These are phyloP conservation scores for Cyberlindnera misumaiensis DNA, from an alignment of 805 yeast species.

Conservation along the genomic window DNA sequence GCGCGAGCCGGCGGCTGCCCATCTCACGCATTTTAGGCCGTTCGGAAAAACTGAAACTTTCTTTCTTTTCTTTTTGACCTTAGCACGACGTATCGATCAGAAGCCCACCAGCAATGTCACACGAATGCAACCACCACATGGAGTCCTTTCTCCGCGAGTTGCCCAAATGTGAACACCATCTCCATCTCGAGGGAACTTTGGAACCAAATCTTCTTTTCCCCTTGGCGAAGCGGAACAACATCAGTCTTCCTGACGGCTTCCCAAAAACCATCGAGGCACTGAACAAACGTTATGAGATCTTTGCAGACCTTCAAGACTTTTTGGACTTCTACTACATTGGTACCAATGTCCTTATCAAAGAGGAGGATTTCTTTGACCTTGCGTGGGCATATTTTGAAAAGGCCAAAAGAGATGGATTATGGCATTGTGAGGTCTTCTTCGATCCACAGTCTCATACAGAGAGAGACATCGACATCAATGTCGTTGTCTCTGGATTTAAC, in stretches of 20 bases:
- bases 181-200: constrained; percentile 78
- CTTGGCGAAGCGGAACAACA: constrained; percentile 58
- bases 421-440: constrained; percentile 71
- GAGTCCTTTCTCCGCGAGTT: constrained; percentile 53
- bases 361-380: constrained; percentile 68
- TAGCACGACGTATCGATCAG: not conserved
- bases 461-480: constrained; percentile 53
- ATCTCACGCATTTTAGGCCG: too few species aligned
- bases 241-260: constrained; percentile 53
- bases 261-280: constrained; percentile 55
- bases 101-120: constrained; percentile 13
- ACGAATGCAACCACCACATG: constrained; percentile 32
- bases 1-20: too few species aligned
- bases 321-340: constrained; percentile 76
- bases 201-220: constrained; percentile 69
- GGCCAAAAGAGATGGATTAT: constrained; percentile 51
- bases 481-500: constrained; percentile 58
- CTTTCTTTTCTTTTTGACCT: not conserved
- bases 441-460: constrained; percentile 83
- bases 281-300: constrained; percentile 50
- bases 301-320: constrained; percentile 70
- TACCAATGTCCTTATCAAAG: constrained; percentile 62
- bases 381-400: constrained; percentile 67
- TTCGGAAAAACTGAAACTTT: too few species aligned
- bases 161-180: constrained; percentile 85